A percentile compares a stretch with the other conserved stretches of the same genome.
Conservation (phyloP, 108 stramenopile species). For the Pseudonitzschia multiseries region DNA sequence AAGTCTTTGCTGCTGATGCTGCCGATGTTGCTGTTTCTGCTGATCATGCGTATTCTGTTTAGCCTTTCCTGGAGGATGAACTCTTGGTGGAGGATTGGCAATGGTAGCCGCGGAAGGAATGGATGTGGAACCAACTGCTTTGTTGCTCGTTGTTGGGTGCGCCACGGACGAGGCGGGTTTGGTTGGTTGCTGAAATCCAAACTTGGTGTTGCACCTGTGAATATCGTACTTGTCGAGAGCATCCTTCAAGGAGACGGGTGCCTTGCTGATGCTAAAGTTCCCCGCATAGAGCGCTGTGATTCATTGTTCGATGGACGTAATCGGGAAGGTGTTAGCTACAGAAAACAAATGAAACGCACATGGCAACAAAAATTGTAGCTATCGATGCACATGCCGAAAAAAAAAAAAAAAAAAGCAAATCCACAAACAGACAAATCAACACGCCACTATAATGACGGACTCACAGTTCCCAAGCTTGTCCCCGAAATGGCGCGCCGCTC, state of each 20-base stretch:
- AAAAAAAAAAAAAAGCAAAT: not conserved
- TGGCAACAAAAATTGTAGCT: too few species aligned
- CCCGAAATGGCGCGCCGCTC: slow-evolving; percentile 82
- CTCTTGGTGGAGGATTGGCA: too few species aligned
- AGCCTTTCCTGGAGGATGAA: too few species aligned
- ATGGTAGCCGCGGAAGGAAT: too few species aligned
- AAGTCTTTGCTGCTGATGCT: not conserved
- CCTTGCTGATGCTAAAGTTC: slow-evolving; percentile 64
- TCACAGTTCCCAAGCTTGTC: slow-evolving; percentile 43
- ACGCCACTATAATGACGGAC: too few species aligned
- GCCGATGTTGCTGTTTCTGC: not conserved
- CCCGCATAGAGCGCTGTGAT: slow-evolving; percentile 64
- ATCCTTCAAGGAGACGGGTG: slow-evolving; percentile 62
- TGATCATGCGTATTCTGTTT: not conserved
- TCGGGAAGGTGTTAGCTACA: too few species aligned
- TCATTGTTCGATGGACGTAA: too few species aligned
- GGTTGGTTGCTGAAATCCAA: slow-evolving; percentile 7
- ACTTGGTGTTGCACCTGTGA: slow-evolving; percentile 65
- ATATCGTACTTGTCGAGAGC: slow-evolving; percentile 70
- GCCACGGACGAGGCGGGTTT: not conserved
- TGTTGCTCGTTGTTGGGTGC: too few species aligned
- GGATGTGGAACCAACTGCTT: too few species aligned
- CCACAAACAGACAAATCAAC: too few species aligned
- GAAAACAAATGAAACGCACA: too few species aligned
- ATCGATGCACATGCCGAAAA: not conserved